These are phyloP conservation scores for Fusarium zealandicum DNA, from an alignment of 2,329 filamentous ascomycete species.

Conservation along the genomic window DNA sequence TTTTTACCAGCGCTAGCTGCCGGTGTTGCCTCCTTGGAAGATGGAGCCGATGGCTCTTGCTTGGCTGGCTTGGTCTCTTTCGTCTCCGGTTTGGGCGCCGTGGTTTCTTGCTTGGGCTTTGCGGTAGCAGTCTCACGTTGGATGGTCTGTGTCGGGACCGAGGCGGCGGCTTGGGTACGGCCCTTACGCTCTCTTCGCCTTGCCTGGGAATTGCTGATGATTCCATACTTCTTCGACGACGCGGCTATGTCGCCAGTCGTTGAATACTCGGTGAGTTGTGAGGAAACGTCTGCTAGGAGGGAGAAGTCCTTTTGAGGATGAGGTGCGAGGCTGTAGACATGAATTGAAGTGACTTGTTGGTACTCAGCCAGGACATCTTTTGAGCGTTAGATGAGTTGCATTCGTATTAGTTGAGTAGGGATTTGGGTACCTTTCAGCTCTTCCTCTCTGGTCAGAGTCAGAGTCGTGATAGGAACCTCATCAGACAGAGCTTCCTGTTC, in stretches of 20 bases:
- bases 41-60: conserved; percentile 40
- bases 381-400: conserved; percentile 15
- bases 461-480: conserved; percentile 60
- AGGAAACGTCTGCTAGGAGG: conserved; percentile 72
- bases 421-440: conserved; percentile 63
- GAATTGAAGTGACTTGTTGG: conserved; percentile 76
- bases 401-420: too few relatives aligned
- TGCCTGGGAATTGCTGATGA: conserved; percentile 77
- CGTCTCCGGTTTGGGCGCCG: conserved; percentile 9
- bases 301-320: conserved; percentile 73
- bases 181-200: conserved; percentile 56
- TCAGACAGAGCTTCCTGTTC: conserved; percentile 56
- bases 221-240: conserved; percentile 70
- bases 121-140: conserved; percentile 28
- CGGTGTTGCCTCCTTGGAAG: conserved; percentile 38
- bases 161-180: conserved; percentile 35
- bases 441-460: conserved; percentile 76
- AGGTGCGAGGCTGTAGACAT: conserved; percentile 85
- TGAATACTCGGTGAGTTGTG: conserved; percentile 65
- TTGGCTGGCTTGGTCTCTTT: conserved; percentile 36
- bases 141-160: conserved; percentile 37
- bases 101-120: conserved; percentile 36
- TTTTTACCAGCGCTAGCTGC: conserved; percentile 45
- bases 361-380: conserved; percentile 73
- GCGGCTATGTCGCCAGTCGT: conserved; percentile 66